A percentile compares a stretch with the other conserved stretches of the same genome.
Evolutionary conservation across 768 basidiomycete species (phyloP).

Genomic region (Lyophyllum shimeji): DNA sequence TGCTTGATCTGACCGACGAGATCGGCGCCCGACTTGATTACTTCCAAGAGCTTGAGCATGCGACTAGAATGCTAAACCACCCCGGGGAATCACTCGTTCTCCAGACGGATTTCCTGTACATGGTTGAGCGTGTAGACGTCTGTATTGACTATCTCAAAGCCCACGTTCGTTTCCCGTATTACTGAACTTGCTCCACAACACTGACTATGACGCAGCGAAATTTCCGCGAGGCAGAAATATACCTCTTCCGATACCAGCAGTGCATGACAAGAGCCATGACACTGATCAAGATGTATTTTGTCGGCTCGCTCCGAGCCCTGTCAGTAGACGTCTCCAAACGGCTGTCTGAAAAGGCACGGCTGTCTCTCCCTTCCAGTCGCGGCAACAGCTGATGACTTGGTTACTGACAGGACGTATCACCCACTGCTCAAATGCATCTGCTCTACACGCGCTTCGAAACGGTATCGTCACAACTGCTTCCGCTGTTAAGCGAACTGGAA

Average conservation of each 20-base stretch:
- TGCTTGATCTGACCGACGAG: constrained; percentile 79
- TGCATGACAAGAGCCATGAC: constrained; percentile 99
- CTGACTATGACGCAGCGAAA: constrained; percentile 57
- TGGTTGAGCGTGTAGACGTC: constrained; percentile 94
- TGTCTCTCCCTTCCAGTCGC: background rate
- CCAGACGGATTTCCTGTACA: constrained; percentile 88
- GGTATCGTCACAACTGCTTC: constrained; percentile 68
- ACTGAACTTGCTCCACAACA: background rate
- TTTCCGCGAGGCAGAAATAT: constrained; percentile 90
- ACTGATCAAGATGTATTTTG: constrained; percentile 95
- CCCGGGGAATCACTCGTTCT: constrained; percentile 92
- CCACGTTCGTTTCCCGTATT: constrained; percentile 58
- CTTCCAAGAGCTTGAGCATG: constrained; percentile 92
- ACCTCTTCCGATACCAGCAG: constrained; percentile 95
- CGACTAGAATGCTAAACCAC: constrained; percentile 91
- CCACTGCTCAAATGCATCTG: constrained; percentile 79
- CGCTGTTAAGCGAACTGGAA: constrained; percentile 85
- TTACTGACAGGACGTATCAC: constrained; percentile 62
- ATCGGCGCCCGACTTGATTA: constrained; percentile 83
- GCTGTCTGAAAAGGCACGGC: constrained; percentile 67
- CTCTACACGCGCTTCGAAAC: constrained; percentile 87
- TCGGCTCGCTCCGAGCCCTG: constrained; percentile 78
- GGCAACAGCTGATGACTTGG: too few relatives aligned
- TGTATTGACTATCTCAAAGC: constrained; percentile 88
- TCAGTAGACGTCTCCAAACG: constrained; percentile 76